Conservation (phyloP, 2,329 filamentous ascomycete genomes). For the Dendrostoma leiphaemia region DNA sequence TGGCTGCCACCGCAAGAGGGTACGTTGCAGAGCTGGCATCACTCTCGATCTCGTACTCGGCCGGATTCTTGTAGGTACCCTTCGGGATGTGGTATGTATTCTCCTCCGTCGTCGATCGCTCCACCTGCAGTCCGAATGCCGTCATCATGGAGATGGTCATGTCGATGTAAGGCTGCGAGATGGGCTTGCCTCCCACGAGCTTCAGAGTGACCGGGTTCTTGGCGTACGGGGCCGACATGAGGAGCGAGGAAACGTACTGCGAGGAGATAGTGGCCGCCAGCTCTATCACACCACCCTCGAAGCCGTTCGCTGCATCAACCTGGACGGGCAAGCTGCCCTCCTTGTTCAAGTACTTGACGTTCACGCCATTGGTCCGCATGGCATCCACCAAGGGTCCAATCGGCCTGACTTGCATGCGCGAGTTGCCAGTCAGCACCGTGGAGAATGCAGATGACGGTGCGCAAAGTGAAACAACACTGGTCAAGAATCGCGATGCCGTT, state of each 20-base stretch:
- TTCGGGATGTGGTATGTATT: conserved; percentile 94
- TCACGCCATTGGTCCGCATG: conserved; percentile 80
- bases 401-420: conserved; percentile 92
- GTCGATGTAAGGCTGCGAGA: conserved; percentile 95
- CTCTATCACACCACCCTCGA: conserved; percentile 84
- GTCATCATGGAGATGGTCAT: conserved; percentile 99
- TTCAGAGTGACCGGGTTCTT: conserved; percentile 89
- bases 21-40: conserved; percentile 98
- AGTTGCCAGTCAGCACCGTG: conserved; percentile 87
- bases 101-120: conserved; percentile 71
- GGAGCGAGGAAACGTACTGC: conserved; percentile 96
- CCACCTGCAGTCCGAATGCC: conserved; percentile 80
- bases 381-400: conserved; percentile 93
- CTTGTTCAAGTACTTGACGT: conserved; percentile 80
- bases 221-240: conserved; percentile 96
- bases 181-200: conserved; percentile 93
- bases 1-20: conserved; percentile 88
- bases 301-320: conserved; percentile 78
- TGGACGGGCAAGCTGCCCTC: conserved; percentile 80
- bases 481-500: conserved; percentile 92
- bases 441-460: conserved; percentile 61
- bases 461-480: conserved; percentile 85
- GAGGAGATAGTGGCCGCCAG: conserved; percentile 94
- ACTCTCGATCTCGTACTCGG: conserved; percentile 88
- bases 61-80: conserved; percentile 77